Percentiles rank a stretch among this genome's conserved stretches.
phyloP scores from a whole-genome alignment of 2,329 filamentous ascomycete genomes.

The Trichoderma afroharzianum region DNA sequence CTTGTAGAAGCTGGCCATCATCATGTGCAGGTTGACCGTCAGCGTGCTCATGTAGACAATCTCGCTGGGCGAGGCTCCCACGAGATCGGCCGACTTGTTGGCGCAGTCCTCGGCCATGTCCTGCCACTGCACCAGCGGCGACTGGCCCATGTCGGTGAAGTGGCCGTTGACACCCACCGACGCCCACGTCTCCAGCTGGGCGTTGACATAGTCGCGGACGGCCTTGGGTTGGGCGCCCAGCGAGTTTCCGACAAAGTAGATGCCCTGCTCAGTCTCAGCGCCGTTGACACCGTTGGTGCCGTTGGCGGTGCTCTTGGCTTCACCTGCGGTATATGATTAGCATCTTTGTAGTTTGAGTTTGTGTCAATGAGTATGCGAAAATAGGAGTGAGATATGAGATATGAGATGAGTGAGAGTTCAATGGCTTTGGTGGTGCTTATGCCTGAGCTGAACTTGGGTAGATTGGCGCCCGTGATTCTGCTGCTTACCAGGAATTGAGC shows the following conservation, averaged over 20 bases:
- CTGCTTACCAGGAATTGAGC: slow-evolving; percentile 39
- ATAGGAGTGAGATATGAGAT: no score
- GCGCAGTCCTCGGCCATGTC: slow-evolving; percentile 74
- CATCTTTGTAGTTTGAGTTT: not conserved
- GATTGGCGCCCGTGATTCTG: not conserved
- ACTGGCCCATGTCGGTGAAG: slow-evolving; percentile 66
- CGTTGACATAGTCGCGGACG: slow-evolving; percentile 61
- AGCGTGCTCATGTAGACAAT: slow-evolving; percentile 86
- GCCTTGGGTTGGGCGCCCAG: slow-evolving; percentile 77
- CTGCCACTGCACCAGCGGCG: slow-evolving; percentile 68
- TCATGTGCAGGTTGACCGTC: slow-evolving; percentile 74
- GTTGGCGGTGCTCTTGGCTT: slow-evolving; percentile 15
- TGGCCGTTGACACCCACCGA: slow-evolving; percentile 82
- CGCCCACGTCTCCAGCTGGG: slow-evolving; percentile 79
- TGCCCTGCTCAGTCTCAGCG: slow-evolving; percentile 34
- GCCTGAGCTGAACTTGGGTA: not conserved
- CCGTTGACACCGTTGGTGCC: slow-evolving; percentile 28
- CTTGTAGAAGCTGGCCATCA: slow-evolving; percentile 81
- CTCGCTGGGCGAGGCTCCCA: slow-evolving; percentile 69
- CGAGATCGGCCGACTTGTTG: slow-evolving; percentile 64
- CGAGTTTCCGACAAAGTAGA: slow-evolving; percentile 89
- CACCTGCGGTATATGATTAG: not conserved
- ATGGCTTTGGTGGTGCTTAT: not conserved
- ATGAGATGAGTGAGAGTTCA: not conserved
- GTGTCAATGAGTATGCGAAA: no score